Evolutionary conservation across 176 grass and related monocot genomes (phyloP), one percentile per base, ranked within the genome.

Genomic region (Juncus effusus): DNA sequence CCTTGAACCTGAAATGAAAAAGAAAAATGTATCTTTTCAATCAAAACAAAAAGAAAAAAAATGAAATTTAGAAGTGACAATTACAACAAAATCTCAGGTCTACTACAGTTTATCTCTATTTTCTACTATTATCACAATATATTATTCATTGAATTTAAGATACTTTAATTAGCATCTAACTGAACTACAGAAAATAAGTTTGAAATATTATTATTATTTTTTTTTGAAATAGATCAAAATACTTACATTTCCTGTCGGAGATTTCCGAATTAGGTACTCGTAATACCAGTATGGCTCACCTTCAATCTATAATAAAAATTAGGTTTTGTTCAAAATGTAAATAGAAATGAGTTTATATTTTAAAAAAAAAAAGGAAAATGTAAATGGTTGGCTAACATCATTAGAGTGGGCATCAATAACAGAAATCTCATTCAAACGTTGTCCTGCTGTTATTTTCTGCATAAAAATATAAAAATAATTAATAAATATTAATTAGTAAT

Each of bases 211-310:
- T 47, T 47, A 47, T 5, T 47, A 47, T 47, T 6, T 47, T 6
- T 47, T 47, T 47, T 5, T 47, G 1, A 47, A 6, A 42, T 47
- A 14, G 56, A 63, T 39, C 10, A 71, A 61, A 69, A 71, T 60
- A 63, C 94, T 89, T 81, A 97, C 94, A 42, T 68, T 79, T 79
- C 73, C 74, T 63, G 88, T 97, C 39, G 94, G 88, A 60, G 94
- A 97, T 79, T 84, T 97, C 7, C 88, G 83, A 84, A 97, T 51
- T 74, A 97, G 80, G 42, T 97, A 97, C 70, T 97, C 94, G 5
- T 92, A 97, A 78, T 84, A 97, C 94, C 94, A 97, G 36, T 92
- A 97, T 60, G 80, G 88, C 69, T 97, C 80, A 74, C 77, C 83
- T 8, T 76, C 78, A 76, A 97, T 74, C 88, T 97, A 73, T 39